Evolutionary conservation across 2,329 filamentous ascomycete genomes (phyloP), one percentile per base, ranked within the genome.

Genomic region (Fusarium falciforme): DNA sequence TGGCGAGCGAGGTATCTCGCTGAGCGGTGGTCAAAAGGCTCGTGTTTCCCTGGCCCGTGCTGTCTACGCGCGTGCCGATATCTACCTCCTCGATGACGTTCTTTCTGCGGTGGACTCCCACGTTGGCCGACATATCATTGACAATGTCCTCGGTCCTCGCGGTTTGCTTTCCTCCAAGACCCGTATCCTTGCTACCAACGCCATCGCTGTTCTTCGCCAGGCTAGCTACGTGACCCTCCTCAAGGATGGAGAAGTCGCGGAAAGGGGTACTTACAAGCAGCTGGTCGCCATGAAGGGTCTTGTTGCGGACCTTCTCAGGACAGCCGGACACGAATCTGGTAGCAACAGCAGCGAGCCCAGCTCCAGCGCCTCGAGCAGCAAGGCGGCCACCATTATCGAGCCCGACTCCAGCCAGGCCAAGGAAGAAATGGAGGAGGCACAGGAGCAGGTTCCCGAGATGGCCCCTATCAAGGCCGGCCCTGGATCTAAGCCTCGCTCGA

Each of bases 101-200:
- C 88, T 99, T 12, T 98, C 96, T 17, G 96, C 97, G 1, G 96
- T 99, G n/a, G 96, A 99, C 83, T 96, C 97, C 74, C 96, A 99
- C 80, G 96, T 99, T 68, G 96, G 96, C 59, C 90, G 94, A 73
- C 96, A 99, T 83, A 89, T 99, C 66, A 98, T 98, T 78, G 93
- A 98, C 80, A 94, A 96, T 72, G 96, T 99, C 1, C 90, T 99
- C 38, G 96, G 96, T 14, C 88, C 93, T 6, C 93, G 92, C 71
- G 96, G 96, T 74, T 86, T 99, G 8, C 88, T 99, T 27, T 89
- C 87, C 61, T 90, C 92, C 42, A 98, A 98, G 84, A 98, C 96
- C 8, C 92, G 96, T 74, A 93, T 99, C 64, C 87, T 99, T 59
- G 95, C 96, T 11, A 99, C 96, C 22, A 99, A 99, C 80, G 93